These are phyloP conservation scores for Massarina eburnea DNA, from an alignment of 2,329 filamentous ascomycete genomes.

Conservation along the genomic window DNA sequence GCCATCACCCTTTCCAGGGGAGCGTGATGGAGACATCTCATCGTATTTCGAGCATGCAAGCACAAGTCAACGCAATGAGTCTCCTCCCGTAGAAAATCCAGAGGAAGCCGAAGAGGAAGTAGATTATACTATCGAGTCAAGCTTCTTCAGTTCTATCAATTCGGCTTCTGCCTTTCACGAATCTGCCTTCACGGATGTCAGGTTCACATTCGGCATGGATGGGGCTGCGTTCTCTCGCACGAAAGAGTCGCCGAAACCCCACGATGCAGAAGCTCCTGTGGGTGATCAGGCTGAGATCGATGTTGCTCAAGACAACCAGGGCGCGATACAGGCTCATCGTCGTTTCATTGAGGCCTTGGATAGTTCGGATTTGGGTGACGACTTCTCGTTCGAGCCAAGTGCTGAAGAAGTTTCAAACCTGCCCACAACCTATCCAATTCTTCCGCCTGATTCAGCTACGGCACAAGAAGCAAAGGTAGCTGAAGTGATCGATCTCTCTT, in stretches of 20 bases:
- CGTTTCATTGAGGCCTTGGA: background rate
- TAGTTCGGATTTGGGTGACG: background rate
- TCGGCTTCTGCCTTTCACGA: constrained; percentile 31
- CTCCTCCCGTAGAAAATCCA: background rate
- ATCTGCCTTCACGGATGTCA: constrained; percentile 38
- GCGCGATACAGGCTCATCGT: background rate
- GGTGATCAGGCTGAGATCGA: background rate
- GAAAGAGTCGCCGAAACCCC: background rate
- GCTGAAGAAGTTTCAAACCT: background rate
- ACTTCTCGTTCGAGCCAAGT: background rate
- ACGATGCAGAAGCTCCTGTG: background rate
- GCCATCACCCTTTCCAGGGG: constrained; percentile 42
- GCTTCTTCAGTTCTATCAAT: constrained; percentile 38
- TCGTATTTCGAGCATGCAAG: constrained; percentile 33
- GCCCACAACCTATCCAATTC: background rate
- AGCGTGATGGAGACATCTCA: constrained; percentile 17
- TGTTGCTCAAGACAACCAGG: background rate
- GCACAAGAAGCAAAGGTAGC: background rate
- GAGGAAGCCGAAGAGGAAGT: constrained; percentile 18
- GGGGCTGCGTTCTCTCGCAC: constrained; percentile 27
- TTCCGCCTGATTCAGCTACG: background rate
- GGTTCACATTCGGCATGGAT: constrained; percentile 41
- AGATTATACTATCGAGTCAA: constrained; percentile 23
- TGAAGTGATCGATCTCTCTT: constrained; percentile 18
- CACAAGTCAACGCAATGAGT: constrained; percentile 3